phyloP scores from a whole-genome alignment of 371 early-diverging fungal species.

The Batkoa obscura region DNA sequence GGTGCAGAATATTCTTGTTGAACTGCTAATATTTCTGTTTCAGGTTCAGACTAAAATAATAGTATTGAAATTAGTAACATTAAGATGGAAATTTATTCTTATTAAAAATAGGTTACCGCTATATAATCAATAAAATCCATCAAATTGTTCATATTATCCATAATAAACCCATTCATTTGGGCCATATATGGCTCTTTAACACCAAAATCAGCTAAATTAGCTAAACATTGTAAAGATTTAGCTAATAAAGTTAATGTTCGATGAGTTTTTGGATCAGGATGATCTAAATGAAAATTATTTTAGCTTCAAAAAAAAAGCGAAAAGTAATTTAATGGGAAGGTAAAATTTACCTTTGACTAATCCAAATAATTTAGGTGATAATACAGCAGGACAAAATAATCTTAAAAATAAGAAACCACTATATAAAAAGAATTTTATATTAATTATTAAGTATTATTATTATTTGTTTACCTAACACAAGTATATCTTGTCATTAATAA shows the following conservation, averaged over 20 bases:
- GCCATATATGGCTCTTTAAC: conserved; percentile 63
- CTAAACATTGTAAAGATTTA: conserved; percentile 61
- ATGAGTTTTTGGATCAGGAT: conserved; percentile 37
- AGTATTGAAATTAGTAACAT: not conserved
- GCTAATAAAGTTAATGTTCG: conserved; percentile 57
- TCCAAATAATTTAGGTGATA: conserved; percentile 60
- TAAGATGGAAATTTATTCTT: not conserved
- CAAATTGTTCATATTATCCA: conserved; percentile 20
- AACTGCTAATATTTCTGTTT: not conserved
- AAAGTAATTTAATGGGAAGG: no score
- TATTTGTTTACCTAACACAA: not conserved
- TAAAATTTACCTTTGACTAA: conserved; percentile 25
- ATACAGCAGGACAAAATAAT: conserved; percentile 66
- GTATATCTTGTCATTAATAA: not conserved
- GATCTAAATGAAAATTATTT: conserved; percentile 13
- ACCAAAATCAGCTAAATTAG: conserved; percentile 50
- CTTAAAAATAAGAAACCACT: conserved; percentile 69
- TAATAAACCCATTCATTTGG: conserved; percentile 34
- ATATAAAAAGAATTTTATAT: no score
- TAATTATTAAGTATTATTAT: no score
- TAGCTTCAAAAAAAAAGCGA: not conserved
- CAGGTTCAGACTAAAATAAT: not conserved
- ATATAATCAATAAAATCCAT: conserved; percentile 26
- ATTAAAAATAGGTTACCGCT: conserved; percentile 9
- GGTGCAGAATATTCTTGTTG: not conserved